A percentile compares a stretch with the other conserved stretches of the same genome.
These are phyloP conservation scores for Teratosphaeria viscida DNA, from an alignment of 2,329 filamentous ascomycete genomes.

Conservation along the genomic window DNA sequence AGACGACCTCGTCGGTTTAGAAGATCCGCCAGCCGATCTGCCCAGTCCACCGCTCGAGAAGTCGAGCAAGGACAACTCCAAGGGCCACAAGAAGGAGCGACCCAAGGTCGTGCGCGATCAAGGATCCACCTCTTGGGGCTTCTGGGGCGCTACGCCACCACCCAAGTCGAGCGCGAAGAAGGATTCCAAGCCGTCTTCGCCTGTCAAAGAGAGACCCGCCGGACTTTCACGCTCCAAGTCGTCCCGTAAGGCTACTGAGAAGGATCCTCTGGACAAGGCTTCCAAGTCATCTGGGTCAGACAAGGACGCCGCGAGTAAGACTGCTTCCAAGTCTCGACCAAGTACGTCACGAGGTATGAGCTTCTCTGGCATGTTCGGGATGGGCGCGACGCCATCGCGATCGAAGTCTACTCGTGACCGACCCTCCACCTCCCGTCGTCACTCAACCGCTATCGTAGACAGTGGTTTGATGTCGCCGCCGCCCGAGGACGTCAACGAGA, in stretches of 20 bases:
- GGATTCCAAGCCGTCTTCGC: conserved; percentile 18
- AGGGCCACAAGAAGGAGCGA: conserved; percentile 61
- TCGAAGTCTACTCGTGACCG: conserved; percentile 56
- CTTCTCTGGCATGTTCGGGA: conserved; percentile 48
- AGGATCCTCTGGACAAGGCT: conserved; percentile 43
- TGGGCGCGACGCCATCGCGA: conserved; percentile 42
- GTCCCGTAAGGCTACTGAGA: conserved; percentile 42
- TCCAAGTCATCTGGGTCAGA: conserved; percentile 67
- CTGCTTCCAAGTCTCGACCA: conserved; percentile 36
- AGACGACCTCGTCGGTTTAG: conserved; percentile 21
- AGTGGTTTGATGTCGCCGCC: conserved; percentile 61
- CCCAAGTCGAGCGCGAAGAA: conserved; percentile 34
- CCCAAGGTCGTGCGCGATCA: conserved; percentile 63
- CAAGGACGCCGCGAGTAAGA: conserved; percentile 44
- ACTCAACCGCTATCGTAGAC: conserved; percentile 44
- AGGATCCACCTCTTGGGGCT: conserved; percentile 55
- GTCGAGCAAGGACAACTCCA: conserved; percentile 39
- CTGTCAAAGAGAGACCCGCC: conserved; percentile 31
- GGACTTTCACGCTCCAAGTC: conserved; percentile 47
- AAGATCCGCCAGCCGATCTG: conserved; percentile 27
- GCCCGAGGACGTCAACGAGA: conserved; percentile 46
- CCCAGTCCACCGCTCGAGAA: conserved; percentile 42
- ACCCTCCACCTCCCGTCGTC: conserved; percentile 49
- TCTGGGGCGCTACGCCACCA: conserved; percentile 51
- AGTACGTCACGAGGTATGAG: conserved; percentile 50